These are phyloP conservation scores for Capillidium heterosporum DNA, from an alignment of 371 early-diverging fungal genomes.

Conservation along the genomic window DNA sequence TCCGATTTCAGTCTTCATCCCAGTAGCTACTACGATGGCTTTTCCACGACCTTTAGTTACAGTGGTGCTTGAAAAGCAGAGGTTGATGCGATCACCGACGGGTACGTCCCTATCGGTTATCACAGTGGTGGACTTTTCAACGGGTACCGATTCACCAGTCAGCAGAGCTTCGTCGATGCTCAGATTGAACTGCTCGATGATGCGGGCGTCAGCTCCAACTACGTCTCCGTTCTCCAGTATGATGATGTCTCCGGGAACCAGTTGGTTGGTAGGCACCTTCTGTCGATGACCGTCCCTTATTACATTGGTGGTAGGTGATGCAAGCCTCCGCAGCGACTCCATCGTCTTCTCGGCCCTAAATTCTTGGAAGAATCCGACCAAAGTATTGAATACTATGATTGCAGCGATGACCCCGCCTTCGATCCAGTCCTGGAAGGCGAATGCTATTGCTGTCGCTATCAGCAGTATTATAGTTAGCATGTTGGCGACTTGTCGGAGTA, in stretches of 20 bases:
- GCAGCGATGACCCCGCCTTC: constrained; percentile 46
- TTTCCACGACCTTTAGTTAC: constrained; percentile 41
- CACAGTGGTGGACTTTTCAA: constrained; percentile 31
- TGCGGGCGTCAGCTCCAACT: constrained; percentile 68
- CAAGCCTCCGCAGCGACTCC: constrained; percentile 60
- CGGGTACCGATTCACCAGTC: constrained; percentile 69
- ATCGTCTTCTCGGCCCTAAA: constrained; percentile 75
- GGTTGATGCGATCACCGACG: constrained; percentile 37
- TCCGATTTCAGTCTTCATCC: constrained; percentile 83
- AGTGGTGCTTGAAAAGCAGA: constrained; percentile 33
- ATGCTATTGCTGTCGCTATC: constrained; percentile 39
- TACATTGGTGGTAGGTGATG: constrained; percentile 56
- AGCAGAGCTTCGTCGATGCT: constrained; percentile 71
- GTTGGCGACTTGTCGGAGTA: constrained; percentile 62
- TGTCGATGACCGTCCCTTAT: constrained; percentile 53
- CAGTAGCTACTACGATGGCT: constrained; percentile 45
- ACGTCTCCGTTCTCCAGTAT: constrained; percentile 72
- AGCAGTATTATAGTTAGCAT: constrained; percentile 65
- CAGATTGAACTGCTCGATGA: constrained; percentile 58
- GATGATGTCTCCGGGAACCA: constrained; percentile 80
- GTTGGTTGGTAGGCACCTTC: constrained; percentile 37
- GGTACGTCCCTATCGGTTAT: constrained; percentile 23
- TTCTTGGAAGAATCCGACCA: constrained; percentile 75
- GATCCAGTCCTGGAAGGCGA: constrained; percentile 33
- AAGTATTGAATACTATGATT: constrained; percentile 56